Evolutionary conservation across 208 protist genomes (phyloP), one percentile per base, ranked within the genome.

Genomic region (Crithidia sp.): DNA sequence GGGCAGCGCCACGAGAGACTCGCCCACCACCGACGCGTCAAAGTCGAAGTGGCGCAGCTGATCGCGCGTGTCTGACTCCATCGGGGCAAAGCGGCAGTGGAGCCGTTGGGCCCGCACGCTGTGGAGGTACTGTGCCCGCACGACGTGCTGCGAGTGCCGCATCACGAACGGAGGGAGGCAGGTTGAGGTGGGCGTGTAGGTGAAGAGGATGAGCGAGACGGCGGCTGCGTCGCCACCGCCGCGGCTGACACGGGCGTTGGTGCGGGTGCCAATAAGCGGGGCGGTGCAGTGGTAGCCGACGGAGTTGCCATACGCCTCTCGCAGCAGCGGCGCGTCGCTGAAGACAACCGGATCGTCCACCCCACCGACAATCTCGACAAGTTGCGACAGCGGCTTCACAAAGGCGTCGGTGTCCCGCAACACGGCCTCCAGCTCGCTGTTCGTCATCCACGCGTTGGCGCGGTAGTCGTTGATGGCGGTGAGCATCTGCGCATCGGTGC

Each of bases 371-470:
- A 88, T 63, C 57, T 82, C 84, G 16, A 88, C 84, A 4, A 94
- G 37, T 44, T 55, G 37, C 53, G 75, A 76, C 36, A 91, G 77
- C 5, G 76, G 79, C 57, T 56, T 53, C 60, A 78, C 53, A 44
- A 88, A 84, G 7, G 44, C 63, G 28, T 78, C 62, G 17, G 41
- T 40, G 37, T 85, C 81, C 14, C 76, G 77, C 58, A 95, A 65
- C 13, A 77, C 56, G 45, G 59, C 59, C 64, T 78, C 63, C 60
- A 94, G 58, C 14, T 59, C 75, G 4, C 39, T 52, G 60, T 90
- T 88, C 63, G 92, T 95, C 92, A 96, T 96, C 90, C 92, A 96
- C 53, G 84, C 83, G 67, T 96, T 96, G 47, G 83, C 81, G 43
- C 88, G 89, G 74, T 93, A 91, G 77, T 86, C 67, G 55, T 94